Evolutionary conservation across 345 rosid genomes (phyloP), one percentile per base, ranked within the genome.

Genomic region (Jatropha curcas): DNA sequence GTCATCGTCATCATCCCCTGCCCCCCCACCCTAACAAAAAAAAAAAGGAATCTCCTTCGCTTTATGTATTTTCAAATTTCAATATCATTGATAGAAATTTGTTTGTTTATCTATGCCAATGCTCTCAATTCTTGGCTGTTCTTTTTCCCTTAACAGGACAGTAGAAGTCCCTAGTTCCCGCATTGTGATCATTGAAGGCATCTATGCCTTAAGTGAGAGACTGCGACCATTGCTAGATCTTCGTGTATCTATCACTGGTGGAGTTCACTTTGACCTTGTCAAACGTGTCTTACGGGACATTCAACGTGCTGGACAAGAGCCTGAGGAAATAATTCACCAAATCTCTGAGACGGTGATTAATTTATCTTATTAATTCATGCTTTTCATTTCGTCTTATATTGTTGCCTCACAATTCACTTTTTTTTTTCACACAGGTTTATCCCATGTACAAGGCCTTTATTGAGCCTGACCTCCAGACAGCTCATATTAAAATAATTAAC

Each of bases 401-500:
- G 61, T 69, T 74, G 67, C 65, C 76, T 67, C 58, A 50, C 31
- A 71, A 25, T 43, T 16, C 28, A 20, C 5, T 7, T 11, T 48
- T 67, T 8, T 25, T 60, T 30, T 59, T 25, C 63, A 28, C 59
- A 43, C 86, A 94, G 98, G 97, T 94, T 45, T 94, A 94, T 83
- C 99, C 99, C 6, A 95, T 95, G 99, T 95, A 95, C 83, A 95
- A 95, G 87, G 99, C 99, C 58, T 95, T 90, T 83, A 92, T 95
- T 72, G 99, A 95, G 86, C 99, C 98, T 50, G 98, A 95, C 84
- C 96, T 95, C 72, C 84, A 83, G 83, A 95, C 98, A 33, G 99
- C 99, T 37, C 99, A 95, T 61, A 89, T 95, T 39, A 95, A 92
- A 83, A 92, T 95, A 75, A 86, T 82, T 77, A 95, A 95, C 86